These are phyloP conservation scores for Suhomyces guaymorum DNA, from an alignment of 1,139 yeast genomes.

Conservation along the genomic window DNA sequence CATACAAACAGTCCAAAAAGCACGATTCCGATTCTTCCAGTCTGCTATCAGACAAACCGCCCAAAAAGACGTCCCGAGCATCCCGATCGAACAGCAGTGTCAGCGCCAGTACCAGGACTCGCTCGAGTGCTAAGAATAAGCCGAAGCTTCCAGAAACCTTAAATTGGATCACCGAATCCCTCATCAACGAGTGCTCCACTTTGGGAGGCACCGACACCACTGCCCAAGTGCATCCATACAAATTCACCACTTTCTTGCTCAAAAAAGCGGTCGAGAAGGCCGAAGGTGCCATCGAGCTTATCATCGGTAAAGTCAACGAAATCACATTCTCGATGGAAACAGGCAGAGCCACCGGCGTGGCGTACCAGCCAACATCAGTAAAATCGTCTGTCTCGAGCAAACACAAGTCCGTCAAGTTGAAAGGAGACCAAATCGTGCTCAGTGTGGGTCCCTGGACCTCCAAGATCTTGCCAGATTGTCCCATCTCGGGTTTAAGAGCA, in stretches of 20 bases:
- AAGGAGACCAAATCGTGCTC: conserved; percentile 76
- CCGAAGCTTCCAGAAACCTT: conserved; percentile 65
- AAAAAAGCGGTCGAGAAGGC: conserved; percentile 71
- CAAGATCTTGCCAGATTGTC: conserved; percentile 84
- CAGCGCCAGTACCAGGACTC: conserved; percentile 4
- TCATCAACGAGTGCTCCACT: conserved; percentile 73
- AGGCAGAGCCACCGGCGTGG: conserved; percentile 66
- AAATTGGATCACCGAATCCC: conserved; percentile 74
- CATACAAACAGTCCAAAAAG: conserved; percentile 17
- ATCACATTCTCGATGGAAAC: conserved; percentile 61
- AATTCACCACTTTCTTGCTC: conserved; percentile 79
- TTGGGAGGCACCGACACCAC: conserved; percentile 87
- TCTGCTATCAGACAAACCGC: conserved; percentile 28
- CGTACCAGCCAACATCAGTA: conserved; percentile 56
- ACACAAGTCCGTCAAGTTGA: conserved; percentile 36
- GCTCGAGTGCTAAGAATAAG: conserved; percentile 11
- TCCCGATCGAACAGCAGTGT: conserved; percentile 18
- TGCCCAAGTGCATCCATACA: conserved; percentile 96
- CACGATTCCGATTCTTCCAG: conserved; percentile 24
- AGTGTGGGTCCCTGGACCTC: conserved; percentile 98
- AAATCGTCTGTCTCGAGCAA: conserved; percentile 11
- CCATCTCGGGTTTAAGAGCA: conserved; percentile 88
- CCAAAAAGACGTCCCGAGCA: conserved; percentile 37
- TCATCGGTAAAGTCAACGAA: conserved; percentile 80
- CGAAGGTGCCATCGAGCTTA: conserved; percentile 78